These are phyloP conservation scores for Ettlia oleoabundans DNA, from an alignment of 139 green algal genomes.

Conservation along the genomic window DNA sequence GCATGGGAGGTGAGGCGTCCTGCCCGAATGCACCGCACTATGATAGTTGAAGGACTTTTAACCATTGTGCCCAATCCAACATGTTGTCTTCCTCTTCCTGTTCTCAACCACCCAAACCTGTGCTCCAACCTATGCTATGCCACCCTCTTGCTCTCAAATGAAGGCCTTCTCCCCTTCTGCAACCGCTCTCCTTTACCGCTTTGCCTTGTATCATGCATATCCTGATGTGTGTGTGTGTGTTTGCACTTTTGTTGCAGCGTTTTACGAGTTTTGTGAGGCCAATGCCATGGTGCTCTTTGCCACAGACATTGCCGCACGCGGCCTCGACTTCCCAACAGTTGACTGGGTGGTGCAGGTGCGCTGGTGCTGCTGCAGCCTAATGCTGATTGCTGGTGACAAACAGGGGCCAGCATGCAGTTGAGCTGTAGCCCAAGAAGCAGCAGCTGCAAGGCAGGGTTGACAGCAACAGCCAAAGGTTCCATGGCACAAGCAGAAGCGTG, in stretches of 20 bases:
- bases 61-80: neutral
- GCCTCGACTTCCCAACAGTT: constrained; percentile 94
- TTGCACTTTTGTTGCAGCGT: constrained; percentile 44
- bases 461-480: too few species aligned
- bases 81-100: neutral
- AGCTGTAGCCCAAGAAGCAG: too few species aligned
- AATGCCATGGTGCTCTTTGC: constrained; percentile 90
- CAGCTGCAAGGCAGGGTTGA: too few species aligned
- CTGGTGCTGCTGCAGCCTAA: too few species aligned
- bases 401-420: too few species aligned
- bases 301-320: constrained; percentile 96
- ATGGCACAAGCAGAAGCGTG: too few species aligned
- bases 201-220: neutral
- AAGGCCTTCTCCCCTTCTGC: too few species aligned
- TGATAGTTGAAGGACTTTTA: too few species aligned
- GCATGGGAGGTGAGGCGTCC: constrained; percentile 62
- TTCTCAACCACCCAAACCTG: neutral
- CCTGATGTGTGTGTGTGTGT: neutral
- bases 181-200: neutral
- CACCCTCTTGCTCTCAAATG: too few species aligned
- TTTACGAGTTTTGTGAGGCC: constrained; percentile 85
- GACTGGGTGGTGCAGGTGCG: constrained; percentile 98
- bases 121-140: too few species aligned
- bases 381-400: too few species aligned
- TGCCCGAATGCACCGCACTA: neutral